phyloP scores from a whole-genome alignment of 2,329 filamentous ascomycete species.

The Ophiostoma tasmaniense region DNA sequence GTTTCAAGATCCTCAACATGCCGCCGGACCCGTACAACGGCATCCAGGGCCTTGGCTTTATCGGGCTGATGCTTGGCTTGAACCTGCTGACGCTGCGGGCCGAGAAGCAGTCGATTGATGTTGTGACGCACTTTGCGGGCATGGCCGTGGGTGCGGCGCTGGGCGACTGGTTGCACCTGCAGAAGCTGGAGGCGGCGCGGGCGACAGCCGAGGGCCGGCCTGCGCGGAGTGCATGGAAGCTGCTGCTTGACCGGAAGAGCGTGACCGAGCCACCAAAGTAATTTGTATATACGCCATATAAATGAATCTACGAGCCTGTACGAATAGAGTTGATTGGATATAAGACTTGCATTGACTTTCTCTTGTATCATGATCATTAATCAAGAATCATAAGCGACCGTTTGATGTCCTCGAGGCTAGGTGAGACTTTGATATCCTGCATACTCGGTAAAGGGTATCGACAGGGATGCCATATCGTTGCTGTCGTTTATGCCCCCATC shows the following conservation, averaged over 20 bases:
- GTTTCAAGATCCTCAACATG: constrained; percentile 49
- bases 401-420: neutral
- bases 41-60: constrained; percentile 45
- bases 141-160: constrained; percentile 40
- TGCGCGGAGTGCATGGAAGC: constrained; percentile 11
- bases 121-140: constrained; percentile 46
- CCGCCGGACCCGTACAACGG: constrained; percentile 45
- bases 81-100: constrained; percentile 42
- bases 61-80: constrained; percentile 42
- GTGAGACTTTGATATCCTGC: neutral
- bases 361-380: neutral
- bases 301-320: neutral
- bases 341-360: neutral
- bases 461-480: neutral
- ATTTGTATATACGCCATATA: neutral
- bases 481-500: neutral
- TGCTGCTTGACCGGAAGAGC: neutral
- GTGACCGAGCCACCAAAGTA: neutral
- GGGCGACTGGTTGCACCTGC: constrained; percentile 29
- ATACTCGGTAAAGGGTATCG: neutral
- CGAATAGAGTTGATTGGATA: neutral
- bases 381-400: neutral
- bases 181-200: constrained; percentile 23
- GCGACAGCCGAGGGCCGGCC: constrained; percentile 15
- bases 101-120: constrained; percentile 37